Evolutionary conservation across 2,329 filamentous ascomycete genomes (phyloP).

Genomic region (Chaetomiaceae sp.): DNA sequence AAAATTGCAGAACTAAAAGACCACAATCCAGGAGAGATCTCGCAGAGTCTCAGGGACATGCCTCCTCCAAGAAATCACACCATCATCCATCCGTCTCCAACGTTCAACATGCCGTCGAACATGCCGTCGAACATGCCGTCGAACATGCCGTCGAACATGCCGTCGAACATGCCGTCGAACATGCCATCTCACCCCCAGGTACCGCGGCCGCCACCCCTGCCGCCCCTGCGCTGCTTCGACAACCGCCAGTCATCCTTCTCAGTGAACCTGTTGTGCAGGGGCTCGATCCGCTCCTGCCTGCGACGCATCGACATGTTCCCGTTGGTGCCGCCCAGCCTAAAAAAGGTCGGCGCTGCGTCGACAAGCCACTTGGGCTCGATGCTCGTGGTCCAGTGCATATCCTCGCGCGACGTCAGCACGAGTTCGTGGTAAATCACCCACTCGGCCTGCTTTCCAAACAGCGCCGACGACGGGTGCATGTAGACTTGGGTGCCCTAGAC

Average conservation of each 20-base stretch:
- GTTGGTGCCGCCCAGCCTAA: constrained; percentile 96
- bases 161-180: no score
- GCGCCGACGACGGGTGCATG: constrained; percentile 82
- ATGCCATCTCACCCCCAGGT: no score
- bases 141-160: no score
- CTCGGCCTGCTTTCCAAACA: constrained; percentile 94
- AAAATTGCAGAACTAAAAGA: no score
- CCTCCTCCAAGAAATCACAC: no score
- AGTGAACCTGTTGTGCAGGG: constrained; percentile 86
- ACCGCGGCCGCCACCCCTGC: constrained; percentile 77
- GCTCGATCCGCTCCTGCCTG: constrained; percentile 91
- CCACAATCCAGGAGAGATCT: no score
- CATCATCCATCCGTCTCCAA: no score
- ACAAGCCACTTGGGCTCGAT: constrained; percentile 96
- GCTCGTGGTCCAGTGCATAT: constrained; percentile 90
- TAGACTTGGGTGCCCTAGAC: constrained; percentile 94
- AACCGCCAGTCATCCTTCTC: constrained; percentile 94
- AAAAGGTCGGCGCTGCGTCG: constrained; percentile 96
- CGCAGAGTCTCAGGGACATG: no score
- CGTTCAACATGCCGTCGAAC: no score
- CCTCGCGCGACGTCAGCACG: constrained; percentile 92
- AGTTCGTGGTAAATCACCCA: constrained; percentile 93
- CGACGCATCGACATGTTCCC: constrained; percentile 85
- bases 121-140: no score
- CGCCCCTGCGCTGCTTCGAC: constrained; percentile 78